Evolutionary conservation across 768 basidiomycete species (phyloP).

Genomic region (Tulasnella sp.): DNA sequence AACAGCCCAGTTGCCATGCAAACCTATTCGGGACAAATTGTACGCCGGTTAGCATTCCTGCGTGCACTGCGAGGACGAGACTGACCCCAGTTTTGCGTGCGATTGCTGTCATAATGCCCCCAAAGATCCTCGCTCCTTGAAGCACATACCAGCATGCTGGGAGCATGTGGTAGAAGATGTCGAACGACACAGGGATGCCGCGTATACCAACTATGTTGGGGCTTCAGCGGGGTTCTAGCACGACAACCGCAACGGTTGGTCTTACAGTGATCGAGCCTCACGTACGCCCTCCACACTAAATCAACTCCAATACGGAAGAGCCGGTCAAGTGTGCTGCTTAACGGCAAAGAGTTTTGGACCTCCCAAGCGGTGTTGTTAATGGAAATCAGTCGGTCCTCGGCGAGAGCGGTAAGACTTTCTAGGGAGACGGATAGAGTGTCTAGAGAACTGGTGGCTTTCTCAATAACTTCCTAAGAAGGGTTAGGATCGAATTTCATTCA

Average conservation of each 20-base stretch:
- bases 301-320: neutral
- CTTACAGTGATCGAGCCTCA: conserved; percentile 2
- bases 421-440: neutral
- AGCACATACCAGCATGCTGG: neutral
- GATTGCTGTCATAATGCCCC: neutral
- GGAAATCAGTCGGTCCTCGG: neutral
- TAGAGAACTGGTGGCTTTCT: conserved; percentile 1
- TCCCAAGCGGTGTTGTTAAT: conserved; percentile 16
- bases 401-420: neutral
- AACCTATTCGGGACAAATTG: neutral
- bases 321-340: neutral
- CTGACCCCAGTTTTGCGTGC: neutral
- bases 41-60: neutral
- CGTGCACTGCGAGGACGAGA: neutral
- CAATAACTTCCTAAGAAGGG: neutral
- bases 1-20: neutral
- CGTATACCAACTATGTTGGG: neutral
- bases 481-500: neutral
- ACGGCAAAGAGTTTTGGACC: neutral
- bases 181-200: too few relatives aligned
- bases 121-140: neutral
- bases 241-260: neutral
- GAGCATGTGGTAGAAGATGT: neutral
- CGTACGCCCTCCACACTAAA: neutral
- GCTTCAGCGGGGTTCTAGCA: neutral